Evolutionary conservation across 495 filamentous ascomycete species (phyloP), one percentile per base, ranked within the genome.

Genomic region (Penicillium pancosmium): DNA sequence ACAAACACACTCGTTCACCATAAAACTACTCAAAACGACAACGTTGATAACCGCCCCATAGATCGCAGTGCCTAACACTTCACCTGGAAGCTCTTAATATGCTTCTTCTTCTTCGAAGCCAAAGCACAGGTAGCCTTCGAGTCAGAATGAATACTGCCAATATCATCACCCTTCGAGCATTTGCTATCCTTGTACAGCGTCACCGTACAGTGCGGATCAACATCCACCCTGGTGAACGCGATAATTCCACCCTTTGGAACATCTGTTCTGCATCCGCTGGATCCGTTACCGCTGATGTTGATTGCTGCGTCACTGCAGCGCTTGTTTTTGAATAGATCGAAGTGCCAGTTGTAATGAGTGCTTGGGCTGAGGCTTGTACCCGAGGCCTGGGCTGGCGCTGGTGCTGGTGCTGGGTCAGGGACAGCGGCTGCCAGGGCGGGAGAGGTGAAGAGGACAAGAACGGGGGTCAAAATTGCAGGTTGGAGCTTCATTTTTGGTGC

Each of bases 201-300:
- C n/a, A 67, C 52, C 11, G 8, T 55, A 18, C 64, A 64, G 18
- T 23, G 44, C 13, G 44, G n/a, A 54, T 61, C 58, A 41, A 67
- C 31, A 13, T 54, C 7, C 9, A 56, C 53, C 3, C 23, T 54
- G 11, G 41, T 27, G 12, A 50, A 54, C 3, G 56, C 55, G 43
- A 40, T n/a, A 3, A 55, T 58, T 0, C 51, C 58, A 13, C 55
- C 43, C 10, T 11, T 47, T 1, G 50, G 47, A 15, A 64, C 13
- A 19, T 61, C 55, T 5, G 10, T 52, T 16, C 47, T 55, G 35
- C 61, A 67, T 15, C 23, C 49, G 2, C 33, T 50, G 0, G 64
- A 54, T 9, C 61, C 64, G 5, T n/a, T 12, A 0, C 64, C 64
- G 13, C 25, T 19, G 16, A 53, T 50, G 15, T 31, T 59, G 36